These are phyloP conservation scores for Chlamydomonas schloesseri DNA, from an alignment of 139 green algal genomes.

Conservation along the genomic window DNA sequence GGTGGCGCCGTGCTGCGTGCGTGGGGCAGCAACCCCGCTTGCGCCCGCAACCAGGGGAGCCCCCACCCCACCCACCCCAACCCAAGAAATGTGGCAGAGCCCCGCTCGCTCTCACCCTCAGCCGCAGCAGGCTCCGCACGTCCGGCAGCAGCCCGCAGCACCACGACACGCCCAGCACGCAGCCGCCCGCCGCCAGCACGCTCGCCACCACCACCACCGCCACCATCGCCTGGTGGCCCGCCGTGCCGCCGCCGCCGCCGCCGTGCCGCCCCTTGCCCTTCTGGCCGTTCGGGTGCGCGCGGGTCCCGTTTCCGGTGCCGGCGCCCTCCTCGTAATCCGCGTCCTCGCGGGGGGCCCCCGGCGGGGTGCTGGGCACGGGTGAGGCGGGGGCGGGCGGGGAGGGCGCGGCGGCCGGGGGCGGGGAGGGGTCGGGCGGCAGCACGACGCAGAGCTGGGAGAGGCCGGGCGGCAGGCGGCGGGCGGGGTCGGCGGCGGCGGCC, in stretches of 20 bases:
- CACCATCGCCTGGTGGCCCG: neutral
- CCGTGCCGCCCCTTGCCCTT: neutral
- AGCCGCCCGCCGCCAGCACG: neutral
- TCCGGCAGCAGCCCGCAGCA: conserved; percentile 12
- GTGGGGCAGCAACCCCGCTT: too few species aligned
- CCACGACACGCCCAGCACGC: neutral
- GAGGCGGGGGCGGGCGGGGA: neutral
- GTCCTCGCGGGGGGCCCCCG: neutral
- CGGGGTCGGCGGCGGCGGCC: neutral
- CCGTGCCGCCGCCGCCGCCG: neutral
- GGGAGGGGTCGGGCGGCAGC: neutral
- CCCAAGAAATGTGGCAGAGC: too few species aligned
- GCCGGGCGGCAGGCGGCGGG: neutral
- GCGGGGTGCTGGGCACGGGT: too few species aligned
- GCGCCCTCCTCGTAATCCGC: neutral
- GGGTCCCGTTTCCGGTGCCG: neutral
- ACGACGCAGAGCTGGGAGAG: conserved; percentile 8
- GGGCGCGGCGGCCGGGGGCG: neutral
- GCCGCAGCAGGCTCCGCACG: conserved; percentile 5
- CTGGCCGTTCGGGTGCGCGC: neutral
- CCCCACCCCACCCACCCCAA: too few species aligned
- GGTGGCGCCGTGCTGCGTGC: too few species aligned
- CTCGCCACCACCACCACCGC: neutral
- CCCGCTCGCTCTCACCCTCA: neutral
- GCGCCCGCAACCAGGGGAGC: too few species aligned